Evolutionary conservation across 768 basidiomycete genomes (phyloP), one percentile per base, ranked within the genome.

Genomic region (Trametes cingulata): DNA sequence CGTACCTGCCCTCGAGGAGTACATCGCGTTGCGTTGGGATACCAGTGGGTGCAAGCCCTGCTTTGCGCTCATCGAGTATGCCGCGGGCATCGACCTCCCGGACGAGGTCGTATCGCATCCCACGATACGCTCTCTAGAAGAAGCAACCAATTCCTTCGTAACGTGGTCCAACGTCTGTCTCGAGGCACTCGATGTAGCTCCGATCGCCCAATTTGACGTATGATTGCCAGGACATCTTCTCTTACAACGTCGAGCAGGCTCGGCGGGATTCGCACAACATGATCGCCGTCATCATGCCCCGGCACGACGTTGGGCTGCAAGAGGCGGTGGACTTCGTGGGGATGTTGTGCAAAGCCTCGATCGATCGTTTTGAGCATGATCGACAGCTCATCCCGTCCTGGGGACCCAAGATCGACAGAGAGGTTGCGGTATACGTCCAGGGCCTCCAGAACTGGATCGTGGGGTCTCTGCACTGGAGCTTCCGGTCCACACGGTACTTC

Each of bases 361-460:
- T 86, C 59, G 77, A 82, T 63, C 72, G 77, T 27, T 86, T 87
- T 69, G 70, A 76, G 57, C 72, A 76, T 22, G 78, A 83, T 58
- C 43, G 67, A 52, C 6, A 67, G 29, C 72, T 72, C 2, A 54
- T 90, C 3, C 88, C 87, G 13, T 83, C 83, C 0, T 89, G 87
- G 86, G 83, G 82, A 7, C 73, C 78, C 1, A 80, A 83, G 41
- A 70, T 88, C 43, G 86, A 89, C 66, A 71, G 69, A 15, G 82
- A 85, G 71, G 86, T 89, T 36, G 69, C 68, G 15, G 72, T 74
- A 19, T 90, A 90, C 60, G 75, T 90, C 41, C 72, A 79, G 41
- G 86, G 87, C n/a, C 71, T 90, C 33, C 82, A 83, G 64, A 79
- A 85, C 61, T 88, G 87, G 88, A 86, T 88, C 62, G 81, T 87